phyloP scores from a whole-genome alignment of 1,139 yeast species.

The Blastobotrys apis region DNA sequence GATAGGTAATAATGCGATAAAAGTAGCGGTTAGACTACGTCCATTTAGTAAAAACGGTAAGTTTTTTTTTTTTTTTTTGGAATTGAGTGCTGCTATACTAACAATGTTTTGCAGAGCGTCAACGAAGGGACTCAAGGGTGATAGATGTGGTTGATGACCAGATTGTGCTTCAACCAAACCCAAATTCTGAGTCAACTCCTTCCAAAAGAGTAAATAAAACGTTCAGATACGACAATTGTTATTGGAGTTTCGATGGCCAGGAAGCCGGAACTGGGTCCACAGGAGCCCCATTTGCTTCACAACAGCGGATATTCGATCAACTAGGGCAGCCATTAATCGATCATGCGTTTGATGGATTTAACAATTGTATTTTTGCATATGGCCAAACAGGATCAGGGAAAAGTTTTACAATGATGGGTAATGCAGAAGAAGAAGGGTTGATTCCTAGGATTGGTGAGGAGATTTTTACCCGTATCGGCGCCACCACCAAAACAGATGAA shows the following conservation, averaged over 20 bases:
- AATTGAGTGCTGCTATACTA: not conserved
- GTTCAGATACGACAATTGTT: constrained; percentile 15
- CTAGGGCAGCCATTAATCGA: constrained; percentile 53
- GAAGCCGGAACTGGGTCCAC: constrained; percentile 22
- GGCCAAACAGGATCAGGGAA: constrained; percentile 76
- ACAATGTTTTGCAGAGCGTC: constrained; percentile 5
- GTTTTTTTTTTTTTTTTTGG: not conserved
- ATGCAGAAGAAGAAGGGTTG: constrained; percentile 47
- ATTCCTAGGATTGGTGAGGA: constrained; percentile 54
- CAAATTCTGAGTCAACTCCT: not conserved
- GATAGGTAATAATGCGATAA: not conserved
- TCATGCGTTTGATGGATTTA: constrained; percentile 61
- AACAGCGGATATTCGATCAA: constrained; percentile 45
- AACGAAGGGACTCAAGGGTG: constrained; percentile 5
- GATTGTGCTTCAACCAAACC: constrained; percentile 4
- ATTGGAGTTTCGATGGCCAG: not conserved
- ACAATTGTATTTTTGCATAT: constrained; percentile 65
- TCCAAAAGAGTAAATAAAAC: constrained; percentile 1
- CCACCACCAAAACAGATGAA: constrained; percentile 35
- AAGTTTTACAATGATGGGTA: constrained; percentile 68
- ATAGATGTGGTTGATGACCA: constrained; percentile 14
- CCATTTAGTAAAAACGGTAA: constrained; percentile 15
- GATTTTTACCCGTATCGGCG: constrained; percentile 45
- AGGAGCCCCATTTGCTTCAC: constrained; percentile 39
- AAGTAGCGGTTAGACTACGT: constrained; percentile 15